Evolutionary conservation across 176 grass and related monocot species (phyloP), one percentile per base, ranked within the genome.

Genomic region (Aegilops speltoides): DNA sequence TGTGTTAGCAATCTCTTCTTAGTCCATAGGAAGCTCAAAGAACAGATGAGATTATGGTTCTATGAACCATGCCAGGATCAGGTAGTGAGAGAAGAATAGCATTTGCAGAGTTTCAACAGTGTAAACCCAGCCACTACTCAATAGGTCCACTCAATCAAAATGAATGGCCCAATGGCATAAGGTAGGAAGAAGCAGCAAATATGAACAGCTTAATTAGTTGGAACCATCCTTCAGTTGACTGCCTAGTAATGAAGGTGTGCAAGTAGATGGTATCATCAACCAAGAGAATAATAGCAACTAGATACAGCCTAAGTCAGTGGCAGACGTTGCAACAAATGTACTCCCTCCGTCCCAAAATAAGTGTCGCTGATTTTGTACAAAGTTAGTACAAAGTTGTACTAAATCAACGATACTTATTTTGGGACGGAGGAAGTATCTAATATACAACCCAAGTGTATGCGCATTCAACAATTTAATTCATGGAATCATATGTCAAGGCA

Each of bases 81-180:
- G n/a, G 38, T 77, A 82, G 56, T 54, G 19, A 12, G 14, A 65
- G 33, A 66, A 75, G 8, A 24, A 63, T 25, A 71, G 14, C 31
- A 64, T 50, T 71, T 78, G 56, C 19, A 79, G 22, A 79, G 76
- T 86, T 63, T 77, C 41, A 67, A 54, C 73, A 28, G 61, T 67
- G 34, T 26, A 36, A 43, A 65, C 57, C 59, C 34, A 82, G 26
- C 54, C 54, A 78, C 57, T 71, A 48, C 43, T 59, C 36, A 63
- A 61, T 64, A 83, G 73, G 84, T 54, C 79, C 79, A 83, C 28
- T 37, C 63, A 78, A 86, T 37, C 34, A 86, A 90, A 82, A 68
- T 69, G 29, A 70, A 90, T 24, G 37, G 57, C 38, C 37, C 33
- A 71, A 52, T 45, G 59, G 34, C 29, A 11, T 81, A 83, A 66